Conservation (phyloP, 495 filamentous ascomycete species). For the Haplographium delicatum region DNA sequence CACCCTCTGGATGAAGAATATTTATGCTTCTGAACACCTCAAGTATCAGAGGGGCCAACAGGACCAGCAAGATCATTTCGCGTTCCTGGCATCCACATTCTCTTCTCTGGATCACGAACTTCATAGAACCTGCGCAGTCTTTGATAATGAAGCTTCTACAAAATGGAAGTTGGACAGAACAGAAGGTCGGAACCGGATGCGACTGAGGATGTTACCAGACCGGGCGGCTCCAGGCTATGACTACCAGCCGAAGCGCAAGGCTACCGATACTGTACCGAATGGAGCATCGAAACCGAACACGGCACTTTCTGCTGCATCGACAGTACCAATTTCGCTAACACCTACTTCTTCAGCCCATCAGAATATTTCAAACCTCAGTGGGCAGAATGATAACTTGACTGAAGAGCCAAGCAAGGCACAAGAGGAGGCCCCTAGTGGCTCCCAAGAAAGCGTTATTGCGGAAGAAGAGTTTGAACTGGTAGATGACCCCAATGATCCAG, state of each 20-base stretch:
- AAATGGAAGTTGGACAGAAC: slow-evolving; percentile 94
- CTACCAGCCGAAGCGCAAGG: slow-evolving; percentile 79
- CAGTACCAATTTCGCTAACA: slow-evolving; percentile 1
- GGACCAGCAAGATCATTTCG: slow-evolving; percentile 84
- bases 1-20: slow-evolving; percentile 88
- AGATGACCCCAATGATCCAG: slow-evolving; percentile 69
- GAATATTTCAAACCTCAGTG: too few species aligned
- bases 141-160: slow-evolving; percentile 55
- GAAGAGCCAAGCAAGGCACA: slow-evolving; percentile 7
- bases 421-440: slow-evolving; percentile 10
- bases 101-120: slow-evolving; percentile 68
- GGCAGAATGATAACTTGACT: slow-evolving; percentile 17
- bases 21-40: slow-evolving; percentile 83
- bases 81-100: slow-evolving; percentile 67
- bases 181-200: slow-evolving; percentile 93
- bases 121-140: slow-evolving; percentile 68
- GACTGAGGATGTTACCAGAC: slow-evolving; percentile 77
- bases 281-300: slow-evolving; percentile 39
- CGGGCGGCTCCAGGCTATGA: slow-evolving; percentile 50
- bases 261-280: slow-evolving; percentile 25
- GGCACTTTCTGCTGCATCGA: slow-evolving; percentile 17
- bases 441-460: slow-evolving; percentile 39
- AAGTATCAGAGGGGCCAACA: slow-evolving; percentile 84
- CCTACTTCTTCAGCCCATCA: neutral
- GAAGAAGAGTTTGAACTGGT: slow-evolving; percentile 95